Conservation (phyloP, 78 protist species). For the Creolimax fragrantissima region DNA sequence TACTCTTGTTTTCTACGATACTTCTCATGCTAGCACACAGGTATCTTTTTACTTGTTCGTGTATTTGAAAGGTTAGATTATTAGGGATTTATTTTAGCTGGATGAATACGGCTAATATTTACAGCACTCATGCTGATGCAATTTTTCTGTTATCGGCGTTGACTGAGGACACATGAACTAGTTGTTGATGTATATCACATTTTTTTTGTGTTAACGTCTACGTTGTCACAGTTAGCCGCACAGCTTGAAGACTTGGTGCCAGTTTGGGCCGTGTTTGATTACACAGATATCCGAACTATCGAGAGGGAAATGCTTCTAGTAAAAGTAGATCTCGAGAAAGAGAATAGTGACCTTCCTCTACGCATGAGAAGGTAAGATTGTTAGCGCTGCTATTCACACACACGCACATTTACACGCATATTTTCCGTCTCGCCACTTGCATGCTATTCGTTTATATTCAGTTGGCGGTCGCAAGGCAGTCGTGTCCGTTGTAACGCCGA, state of each 20-base stretch:
- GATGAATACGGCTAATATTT: too few relatives aligned
- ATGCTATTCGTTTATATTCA: too few relatives aligned
- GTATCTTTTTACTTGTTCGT: not conserved
- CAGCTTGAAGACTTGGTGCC: conserved; percentile 33
- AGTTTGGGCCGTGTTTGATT: conserved; percentile 28
- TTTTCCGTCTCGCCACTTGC: too few relatives aligned
- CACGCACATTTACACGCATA: not conserved
- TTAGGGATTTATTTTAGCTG: not conserved
- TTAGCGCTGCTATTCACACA: not conserved
- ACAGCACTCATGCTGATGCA: too few relatives aligned
- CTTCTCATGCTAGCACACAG: conserved; percentile 2
- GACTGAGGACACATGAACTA: too few relatives aligned
- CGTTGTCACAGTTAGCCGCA: not conserved
- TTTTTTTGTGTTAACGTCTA: not conserved
- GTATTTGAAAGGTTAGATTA: not conserved
- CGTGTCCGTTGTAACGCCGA: too few relatives aligned
- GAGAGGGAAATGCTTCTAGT: conserved; percentile 21
- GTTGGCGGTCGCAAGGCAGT: too few relatives aligned
- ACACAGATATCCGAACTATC: conserved; percentile 1
- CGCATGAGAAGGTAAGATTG: conserved; percentile 5
- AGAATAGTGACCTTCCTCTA: not conserved
- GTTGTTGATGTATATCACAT: not conserved
- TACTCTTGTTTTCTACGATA: conserved; percentile 29
- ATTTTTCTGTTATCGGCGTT: too few relatives aligned
- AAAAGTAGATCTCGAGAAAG: conserved; percentile 7